Evolutionary conservation across 1,139 yeast species (phyloP).

Genomic region (Debaryomyces subglobosus): DNA sequence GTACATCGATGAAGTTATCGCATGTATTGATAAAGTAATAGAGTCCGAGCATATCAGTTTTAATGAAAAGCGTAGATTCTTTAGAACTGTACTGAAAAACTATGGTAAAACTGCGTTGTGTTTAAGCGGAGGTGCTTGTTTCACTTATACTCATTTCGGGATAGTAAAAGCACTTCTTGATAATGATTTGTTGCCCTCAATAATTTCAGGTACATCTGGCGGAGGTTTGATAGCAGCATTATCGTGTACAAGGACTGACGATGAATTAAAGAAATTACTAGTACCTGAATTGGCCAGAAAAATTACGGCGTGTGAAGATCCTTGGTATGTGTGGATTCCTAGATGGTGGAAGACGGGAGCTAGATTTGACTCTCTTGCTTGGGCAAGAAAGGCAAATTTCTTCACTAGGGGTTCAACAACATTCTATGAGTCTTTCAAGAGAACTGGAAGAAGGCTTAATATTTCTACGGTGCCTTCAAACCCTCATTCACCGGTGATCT

Average conservation of each 20-base stretch:
- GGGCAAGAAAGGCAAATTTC: conserved; percentile 73
- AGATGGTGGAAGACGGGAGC: conserved; percentile 80
- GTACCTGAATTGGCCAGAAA: conserved; percentile 65
- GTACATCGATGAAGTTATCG: conserved; percentile 56
- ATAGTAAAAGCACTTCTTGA: conserved; percentile 72
- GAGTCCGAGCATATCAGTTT: conserved; percentile 39
- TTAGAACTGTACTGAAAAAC: conserved; percentile 61
- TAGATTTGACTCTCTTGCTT: conserved; percentile 69
- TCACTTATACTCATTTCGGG: conserved; percentile 79
- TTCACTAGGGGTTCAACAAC: conserved; percentile 76
- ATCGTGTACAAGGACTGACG: conserved; percentile 69
- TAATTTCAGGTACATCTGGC: conserved; percentile 79
- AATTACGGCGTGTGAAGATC: conserved; percentile 74
- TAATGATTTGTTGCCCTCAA: conserved; percentile 64
- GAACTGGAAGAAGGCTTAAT: conserved; percentile 72
- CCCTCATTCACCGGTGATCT: conserved; percentile 78
- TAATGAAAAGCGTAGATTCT: conserved; percentile 53
- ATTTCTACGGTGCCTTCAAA: conserved; percentile 82
- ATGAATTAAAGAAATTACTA: conserved; percentile 58
- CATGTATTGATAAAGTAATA: conserved; percentile 49
- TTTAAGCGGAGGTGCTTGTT: conserved; percentile 80
- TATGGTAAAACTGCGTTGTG: conserved; percentile 76
- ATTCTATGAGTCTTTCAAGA: conserved; percentile 66
- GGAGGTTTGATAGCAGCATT: conserved; percentile 83
- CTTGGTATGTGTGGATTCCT: conserved; percentile 61